Percentiles rank a stretch among this genome's conserved stretches.
phyloP scores from a whole-genome alignment of 352 stramenopile species.

The Pythium angustatum region DNA sequence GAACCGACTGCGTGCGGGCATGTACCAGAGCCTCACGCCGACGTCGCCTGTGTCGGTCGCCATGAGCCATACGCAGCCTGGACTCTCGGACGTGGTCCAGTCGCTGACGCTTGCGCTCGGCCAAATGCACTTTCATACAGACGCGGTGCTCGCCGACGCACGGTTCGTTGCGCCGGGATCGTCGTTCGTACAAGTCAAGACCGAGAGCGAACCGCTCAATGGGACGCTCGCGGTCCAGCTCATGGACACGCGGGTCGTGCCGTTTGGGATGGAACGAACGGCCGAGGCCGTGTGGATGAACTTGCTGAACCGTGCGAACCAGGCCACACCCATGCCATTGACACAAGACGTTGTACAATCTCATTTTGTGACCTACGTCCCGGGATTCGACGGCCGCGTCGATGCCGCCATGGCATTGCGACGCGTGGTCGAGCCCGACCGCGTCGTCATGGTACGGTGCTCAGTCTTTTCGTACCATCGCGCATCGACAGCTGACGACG shows the following conservation, averaged over 20 bases:
- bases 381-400: constrained; percentile 6
- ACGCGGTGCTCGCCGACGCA: constrained; percentile 1
- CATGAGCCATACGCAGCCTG: too few species aligned
- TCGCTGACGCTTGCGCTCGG: background rate
- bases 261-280: background rate
- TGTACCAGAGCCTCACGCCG: background rate
- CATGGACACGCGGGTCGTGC: constrained; percentile 1
- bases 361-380: background rate
- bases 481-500: background rate
- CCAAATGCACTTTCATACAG: background rate
- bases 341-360: background rate
- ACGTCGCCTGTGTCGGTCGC: background rate
- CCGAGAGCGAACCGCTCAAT: background rate
- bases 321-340: background rate
- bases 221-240: background rate
- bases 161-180: background rate
- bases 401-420: background rate
- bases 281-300: background rate
- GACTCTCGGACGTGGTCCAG: background rate
- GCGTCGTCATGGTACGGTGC: constrained; percentile 8
- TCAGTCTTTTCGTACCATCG: constrained; percentile 3
- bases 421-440: background rate
- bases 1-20: background rate
- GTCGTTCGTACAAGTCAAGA: background rate
- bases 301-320: background rate